phyloP scores from a whole-genome alignment of 441 rosid genomes.

The Sinapis alba region DNA sequence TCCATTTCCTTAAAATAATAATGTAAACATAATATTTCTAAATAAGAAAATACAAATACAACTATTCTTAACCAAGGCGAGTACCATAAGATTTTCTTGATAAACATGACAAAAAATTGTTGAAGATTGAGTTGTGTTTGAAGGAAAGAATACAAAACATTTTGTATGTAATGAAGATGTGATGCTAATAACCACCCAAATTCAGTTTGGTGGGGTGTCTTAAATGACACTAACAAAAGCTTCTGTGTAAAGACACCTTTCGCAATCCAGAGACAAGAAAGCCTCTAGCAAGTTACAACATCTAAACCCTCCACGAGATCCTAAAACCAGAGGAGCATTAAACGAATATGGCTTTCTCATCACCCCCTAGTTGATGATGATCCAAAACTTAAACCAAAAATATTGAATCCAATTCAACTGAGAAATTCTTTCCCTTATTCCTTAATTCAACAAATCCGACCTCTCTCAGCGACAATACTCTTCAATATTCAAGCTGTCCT shows the following conservation, averaged over 20 bases:
- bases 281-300: conserved; percentile 17
- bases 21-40: not conserved
- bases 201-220: conserved; percentile 13
- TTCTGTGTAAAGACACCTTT: not conserved
- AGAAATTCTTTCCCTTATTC: conserved; percentile 11
- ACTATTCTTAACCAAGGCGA: not conserved
- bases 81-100: conserved; percentile 13
- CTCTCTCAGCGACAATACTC: not conserved
- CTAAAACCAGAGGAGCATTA: not conserved
- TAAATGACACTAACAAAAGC: conserved; percentile 3
- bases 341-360: conserved; percentile 4
- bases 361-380: not conserved
- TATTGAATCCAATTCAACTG: conserved; percentile 7
- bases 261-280: conserved; percentile 15
- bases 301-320: conserved; percentile 4
- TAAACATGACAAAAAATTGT: conserved; percentile 14
- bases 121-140: conserved; percentile 17
- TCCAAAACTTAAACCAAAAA: conserved; percentile 8
- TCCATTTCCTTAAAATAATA: not conserved
- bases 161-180: conserved; percentile 18
- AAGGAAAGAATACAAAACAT: conserved; percentile 32
- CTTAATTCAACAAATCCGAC: conserved; percentile 8
- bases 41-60: not conserved
- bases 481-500: conserved; percentile 19
- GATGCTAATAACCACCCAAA: conserved; percentile 21